phyloP scores from a whole-genome alignment of 2,329 filamentous ascomycete genomes.

The Mollisia scopiformis region DNA sequence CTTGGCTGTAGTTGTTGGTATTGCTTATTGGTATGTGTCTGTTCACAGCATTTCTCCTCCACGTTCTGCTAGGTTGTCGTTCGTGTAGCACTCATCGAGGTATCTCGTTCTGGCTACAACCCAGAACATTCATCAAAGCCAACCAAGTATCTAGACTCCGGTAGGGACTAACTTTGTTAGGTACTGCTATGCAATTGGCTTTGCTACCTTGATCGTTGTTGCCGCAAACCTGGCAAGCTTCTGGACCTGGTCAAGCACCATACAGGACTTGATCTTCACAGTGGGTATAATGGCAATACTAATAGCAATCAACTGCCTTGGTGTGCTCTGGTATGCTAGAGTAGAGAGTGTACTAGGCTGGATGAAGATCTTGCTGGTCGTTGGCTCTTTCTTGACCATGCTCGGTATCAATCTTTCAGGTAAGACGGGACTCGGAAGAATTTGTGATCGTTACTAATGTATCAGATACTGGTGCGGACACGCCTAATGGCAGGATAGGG shows the following conservation, averaged over 20 bases:
- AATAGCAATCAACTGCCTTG: constrained; percentile 12
- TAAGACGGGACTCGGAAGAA: not conserved
- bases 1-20: constrained; percentile 38
- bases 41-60: not conserved
- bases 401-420: constrained; percentile 6
- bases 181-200: constrained; percentile 12
- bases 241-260: constrained; percentile 7
- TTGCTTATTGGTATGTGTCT: constrained; percentile 38
- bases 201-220: constrained; percentile 11
- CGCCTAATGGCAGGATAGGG: not conserved
- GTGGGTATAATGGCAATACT: not conserved
- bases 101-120: too few relatives aligned
- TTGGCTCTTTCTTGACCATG: constrained; percentile 10
- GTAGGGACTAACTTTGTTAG: not conserved
- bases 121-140: too few relatives aligned
- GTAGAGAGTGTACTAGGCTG: constrained; percentile 8
- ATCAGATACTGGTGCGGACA: not conserved
- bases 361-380: constrained; percentile 8
- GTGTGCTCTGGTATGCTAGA: constrained; percentile 15
- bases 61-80: too few relatives aligned
- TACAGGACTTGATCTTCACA: constrained; percentile 11
- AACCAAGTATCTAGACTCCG: too few relatives aligned
- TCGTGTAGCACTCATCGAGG: too few relatives aligned
- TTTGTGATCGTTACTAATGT: not conserved
- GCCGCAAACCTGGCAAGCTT: constrained; percentile 9